Base-by-base conservation (phyloP, 352 stramenopile genomes). In the Phytophthora megakarya region DNA sequence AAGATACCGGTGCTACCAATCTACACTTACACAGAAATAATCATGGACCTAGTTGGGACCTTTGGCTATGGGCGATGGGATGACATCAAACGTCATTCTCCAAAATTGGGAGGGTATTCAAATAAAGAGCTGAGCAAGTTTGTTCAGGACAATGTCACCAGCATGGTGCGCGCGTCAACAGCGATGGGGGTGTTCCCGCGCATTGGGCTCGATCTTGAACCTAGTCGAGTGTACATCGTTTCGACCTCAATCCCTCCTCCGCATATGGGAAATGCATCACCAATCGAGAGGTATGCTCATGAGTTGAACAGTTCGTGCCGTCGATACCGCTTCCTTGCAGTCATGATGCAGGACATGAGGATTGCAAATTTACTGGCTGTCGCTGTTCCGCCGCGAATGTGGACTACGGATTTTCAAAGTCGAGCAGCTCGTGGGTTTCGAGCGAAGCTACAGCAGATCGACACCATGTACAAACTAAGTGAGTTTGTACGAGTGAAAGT, bases 31-130 rank as follows among this genome's bases (percentile, higher is more conserved):
- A 66, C 61, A 25, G 74, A 88, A 5, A 61, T 49, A 10, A 71
- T 93, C 25, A 46, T 45, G 11, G 79, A 92, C 6, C 19, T 82
- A 43, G 56, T 97, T 5, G 63, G 73, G 18, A 71, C 51, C 5
- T 94, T 82, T 54, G 90, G 90, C 39, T 97, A 96, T 51, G 89
- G 88, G 3, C 82, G 89, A 19, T 97, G 89, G 89, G 64, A 86
- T 21, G 78, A 90, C 11, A 90, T 97, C 40, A 65, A 73, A 30
- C 70, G 63, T 1, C 48, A 52, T 42, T 66, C 51, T 22, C 38
- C 50, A 0, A 26, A 46, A 1, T 62, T 97, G 35, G 43, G 61
- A 25, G 54, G 45, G 16, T 93, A 93, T 59, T 47, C 78, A 7
- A 33, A 76, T 16, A 22, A 45, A 11, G 72, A 85, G 32, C 22